Evolutionary conservation across 2,329 filamentous ascomycete genomes (phyloP).

Genomic region (Dactylellina sp.): DNA sequence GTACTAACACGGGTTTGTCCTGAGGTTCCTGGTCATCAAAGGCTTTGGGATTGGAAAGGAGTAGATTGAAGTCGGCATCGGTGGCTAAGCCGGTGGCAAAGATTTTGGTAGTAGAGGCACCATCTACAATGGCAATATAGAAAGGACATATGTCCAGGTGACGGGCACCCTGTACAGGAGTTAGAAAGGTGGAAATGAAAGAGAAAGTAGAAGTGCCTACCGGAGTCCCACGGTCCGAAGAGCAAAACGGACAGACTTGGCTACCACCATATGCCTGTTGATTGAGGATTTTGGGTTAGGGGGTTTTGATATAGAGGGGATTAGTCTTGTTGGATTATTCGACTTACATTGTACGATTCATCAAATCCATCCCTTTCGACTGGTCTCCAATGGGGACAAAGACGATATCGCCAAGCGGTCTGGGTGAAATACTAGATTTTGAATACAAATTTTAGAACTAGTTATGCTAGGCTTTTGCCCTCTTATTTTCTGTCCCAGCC

Average conservation of each 20-base stretch:
- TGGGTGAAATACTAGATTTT: background rate
- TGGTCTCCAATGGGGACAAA: constrained; percentile 40
- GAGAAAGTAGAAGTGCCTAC: constrained; percentile 7
- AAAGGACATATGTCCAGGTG: constrained; percentile 24
- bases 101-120: background rate
- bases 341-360: background rate
- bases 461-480: no score
- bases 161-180: background rate
- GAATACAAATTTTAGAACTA: no score
- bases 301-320: no score
- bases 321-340: no score
- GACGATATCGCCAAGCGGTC: constrained; percentile 31
- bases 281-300: background rate
- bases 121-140: background rate
- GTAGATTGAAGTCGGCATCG: constrained; percentile 19
- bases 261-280: constrained; percentile 30
- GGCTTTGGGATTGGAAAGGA: constrained; percentile 20
- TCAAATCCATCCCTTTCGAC: constrained; percentile 5
- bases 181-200: background rate
- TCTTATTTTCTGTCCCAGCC: no score
- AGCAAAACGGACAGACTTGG: constrained; percentile 41
- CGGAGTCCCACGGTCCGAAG: constrained; percentile 24
- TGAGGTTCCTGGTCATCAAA: constrained; percentile 11
- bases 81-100: constrained; percentile 1
- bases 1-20: background rate